Evolutionary conservation across 148 eudicot genomes (phyloP).

Genomic region (Amaranthus cruentus): DNA sequence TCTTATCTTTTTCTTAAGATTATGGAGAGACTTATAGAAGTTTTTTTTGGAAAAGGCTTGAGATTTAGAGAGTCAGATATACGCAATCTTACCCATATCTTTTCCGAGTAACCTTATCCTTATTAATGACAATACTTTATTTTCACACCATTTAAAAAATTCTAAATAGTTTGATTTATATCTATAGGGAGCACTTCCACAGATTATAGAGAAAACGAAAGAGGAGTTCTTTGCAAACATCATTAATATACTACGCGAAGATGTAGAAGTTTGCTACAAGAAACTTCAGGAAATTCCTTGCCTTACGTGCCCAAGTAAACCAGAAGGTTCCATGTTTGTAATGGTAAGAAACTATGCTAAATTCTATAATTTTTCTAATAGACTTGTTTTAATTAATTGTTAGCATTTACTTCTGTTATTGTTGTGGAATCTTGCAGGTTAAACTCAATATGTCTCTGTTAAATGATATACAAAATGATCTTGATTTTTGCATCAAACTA

Average conservation of each 20-base stretch:
- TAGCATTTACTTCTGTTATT: not conserved
- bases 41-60: too few relatives aligned
- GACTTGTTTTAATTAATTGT: not conserved
- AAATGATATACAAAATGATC: conserved; percentile 48
- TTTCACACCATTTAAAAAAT: too few relatives aligned
- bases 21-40: too few relatives aligned
- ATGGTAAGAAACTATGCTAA: conserved; percentile 29
- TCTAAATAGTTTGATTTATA: not conserved
- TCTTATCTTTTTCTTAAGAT: too few relatives aligned
- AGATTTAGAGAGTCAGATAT: too few relatives aligned
- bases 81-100: too few relatives aligned
- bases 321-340: conserved; percentile 59
- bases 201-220: conserved; percentile 39
- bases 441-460: conserved; percentile 44
- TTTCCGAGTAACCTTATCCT: too few relatives aligned
- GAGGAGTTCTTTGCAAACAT: conserved; percentile 45
- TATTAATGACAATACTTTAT: too few relatives aligned
- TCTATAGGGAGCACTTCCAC: conserved; percentile 48
- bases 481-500: conserved; percentile 60
- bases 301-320: conserved; percentile 50
- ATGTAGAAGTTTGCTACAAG: conserved; percentile 40
- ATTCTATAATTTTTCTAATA: not conserved
- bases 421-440: conserved; percentile 36
- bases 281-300: conserved; percentile 45
- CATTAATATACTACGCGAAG: conserved; percentile 25